Evolutionary conservation across 805 yeast species (phyloP).

Genomic region (Komagataella kurtzmanii): DNA sequence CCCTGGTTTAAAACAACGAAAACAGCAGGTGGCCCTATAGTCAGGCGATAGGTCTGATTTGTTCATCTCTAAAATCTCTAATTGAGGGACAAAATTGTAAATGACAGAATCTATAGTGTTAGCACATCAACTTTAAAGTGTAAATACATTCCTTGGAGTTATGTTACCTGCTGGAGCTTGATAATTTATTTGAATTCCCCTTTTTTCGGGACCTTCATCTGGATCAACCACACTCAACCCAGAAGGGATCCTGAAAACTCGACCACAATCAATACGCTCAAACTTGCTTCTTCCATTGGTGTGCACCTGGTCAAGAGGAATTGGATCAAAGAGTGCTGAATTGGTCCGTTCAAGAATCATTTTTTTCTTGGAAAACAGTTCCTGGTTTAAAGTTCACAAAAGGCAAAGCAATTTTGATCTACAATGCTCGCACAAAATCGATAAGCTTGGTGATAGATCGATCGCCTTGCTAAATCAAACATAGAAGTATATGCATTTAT

Average conservation of each 20-base stretch:
- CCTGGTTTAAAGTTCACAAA: not conserved
- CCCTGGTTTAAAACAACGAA: not conserved
- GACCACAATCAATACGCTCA: not conserved
- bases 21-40: not conserved
- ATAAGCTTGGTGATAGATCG: not conserved
- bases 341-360: not conserved
- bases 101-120: not conserved
- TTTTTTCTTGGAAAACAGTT: not conserved
- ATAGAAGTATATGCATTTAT: not conserved
- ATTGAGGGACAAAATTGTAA: constrained; percentile 4
- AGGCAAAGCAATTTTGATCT: not conserved
- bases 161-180: constrained; percentile 2
- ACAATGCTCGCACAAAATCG: not conserved
- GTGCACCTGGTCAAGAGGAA: not conserved
- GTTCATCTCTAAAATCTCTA: constrained; percentile 3
- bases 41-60: constrained; percentile 10
- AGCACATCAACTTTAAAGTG: not conserved
- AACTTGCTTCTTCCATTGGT: not conserved
- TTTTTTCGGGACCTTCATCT: not conserved
- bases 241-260: not conserved
- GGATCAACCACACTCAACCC: not conserved
- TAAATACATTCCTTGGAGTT: not conserved
- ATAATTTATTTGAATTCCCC: constrained; percentile 3
- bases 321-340: not conserved
- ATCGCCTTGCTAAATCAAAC: not conserved